Base-by-base conservation (phyloP, 805 yeast genomes). In the Zygoascus bituminiphila region DNA sequence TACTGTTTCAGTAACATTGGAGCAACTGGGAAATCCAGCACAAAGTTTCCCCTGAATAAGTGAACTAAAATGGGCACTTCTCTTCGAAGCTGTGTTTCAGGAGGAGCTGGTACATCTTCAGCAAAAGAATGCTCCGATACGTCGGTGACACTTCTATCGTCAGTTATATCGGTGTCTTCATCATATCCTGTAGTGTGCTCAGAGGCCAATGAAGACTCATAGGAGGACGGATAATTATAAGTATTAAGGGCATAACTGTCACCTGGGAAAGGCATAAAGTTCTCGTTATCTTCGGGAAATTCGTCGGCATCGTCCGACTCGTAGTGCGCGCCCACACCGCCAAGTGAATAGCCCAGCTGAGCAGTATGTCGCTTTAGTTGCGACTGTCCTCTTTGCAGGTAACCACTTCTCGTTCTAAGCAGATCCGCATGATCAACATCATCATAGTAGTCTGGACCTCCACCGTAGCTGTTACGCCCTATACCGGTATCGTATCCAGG, bases 21-120 rank as follows among this genome's bases (percentile, higher is more conserved):
- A n/a, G 94, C 81, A 1, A 88, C 89, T 9, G 95, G 95, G 61
- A 95, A 88, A 65, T 88, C 96, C 51, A 88, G 74, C 29, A 88
- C 86, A 61, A 88, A 75, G 60, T 88, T 88, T 48, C 95, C 96
- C 52, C 77, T 74, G 62, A 77, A 79, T 63, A 81, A 70, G 42
- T 73, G 62, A 33, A 82, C 82, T 44, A 74, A 69, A 48, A 64
- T 68, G 19, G 74, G 67, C 50, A 64, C 63, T 39, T 56, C 52
- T 22, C 66, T 53, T 24, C 70, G 51, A 14, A 61, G 62, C 41
- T 63, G 71, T 23, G 45, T 35, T 2, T 54, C 65, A 8, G 56
- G 65, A 8, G 50, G 55, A 17, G 63, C 64, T 23, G 56, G 57
- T 2, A 48, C 39, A 26, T 39, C 15, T n/a, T 37, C 44, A 31